These are phyloP conservation scores for Moniliophthora roreri DNA, from an alignment of 1,284 basidiomycete genomes.

Conservation along the genomic window DNA sequence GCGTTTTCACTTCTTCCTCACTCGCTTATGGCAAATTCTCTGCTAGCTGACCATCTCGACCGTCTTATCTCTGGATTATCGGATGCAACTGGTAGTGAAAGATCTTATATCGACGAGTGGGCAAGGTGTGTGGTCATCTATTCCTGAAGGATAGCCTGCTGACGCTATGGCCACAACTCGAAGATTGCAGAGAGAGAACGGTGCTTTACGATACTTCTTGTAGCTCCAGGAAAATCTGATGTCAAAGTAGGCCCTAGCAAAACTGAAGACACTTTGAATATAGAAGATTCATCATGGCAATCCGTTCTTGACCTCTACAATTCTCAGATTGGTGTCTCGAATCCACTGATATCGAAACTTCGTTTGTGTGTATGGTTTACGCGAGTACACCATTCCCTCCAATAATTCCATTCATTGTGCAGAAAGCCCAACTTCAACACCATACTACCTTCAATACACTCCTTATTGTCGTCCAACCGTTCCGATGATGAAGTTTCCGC, in stretches of 20 bases:
- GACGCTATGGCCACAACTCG: too few relatives aligned
- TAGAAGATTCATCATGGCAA: constrained; percentile 10
- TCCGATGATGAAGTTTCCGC: constrained; percentile 73
- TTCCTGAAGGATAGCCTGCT: too few relatives aligned
- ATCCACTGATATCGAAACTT: constrained; percentile 10
- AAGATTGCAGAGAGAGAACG: background rate
- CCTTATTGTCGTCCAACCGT: constrained; percentile 33
- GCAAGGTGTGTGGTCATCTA: constrained; percentile 21
- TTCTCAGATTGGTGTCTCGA: background rate
- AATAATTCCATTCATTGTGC: background rate
- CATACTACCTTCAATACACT: constrained; percentile 28
- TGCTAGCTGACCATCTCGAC: too few relatives aligned
- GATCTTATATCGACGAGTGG: constrained; percentile 24
- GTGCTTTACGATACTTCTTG: background rate
- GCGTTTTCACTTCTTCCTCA: too few relatives aligned
- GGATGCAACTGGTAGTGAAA: too few relatives aligned
- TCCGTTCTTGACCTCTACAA: constrained; percentile 20
- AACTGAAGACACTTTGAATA: constrained; percentile 4
- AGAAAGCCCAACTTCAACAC: constrained; percentile 19
- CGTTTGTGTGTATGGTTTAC: constrained; percentile 11
- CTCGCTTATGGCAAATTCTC: too few relatives aligned
- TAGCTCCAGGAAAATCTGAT: constrained; percentile 1
- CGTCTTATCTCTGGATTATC: too few relatives aligned
- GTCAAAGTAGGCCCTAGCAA: background rate
- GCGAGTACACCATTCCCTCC: background rate